Base-by-base conservation (phyloP, 78 protist species). In the Carpediemonas membranifera region DNA sequence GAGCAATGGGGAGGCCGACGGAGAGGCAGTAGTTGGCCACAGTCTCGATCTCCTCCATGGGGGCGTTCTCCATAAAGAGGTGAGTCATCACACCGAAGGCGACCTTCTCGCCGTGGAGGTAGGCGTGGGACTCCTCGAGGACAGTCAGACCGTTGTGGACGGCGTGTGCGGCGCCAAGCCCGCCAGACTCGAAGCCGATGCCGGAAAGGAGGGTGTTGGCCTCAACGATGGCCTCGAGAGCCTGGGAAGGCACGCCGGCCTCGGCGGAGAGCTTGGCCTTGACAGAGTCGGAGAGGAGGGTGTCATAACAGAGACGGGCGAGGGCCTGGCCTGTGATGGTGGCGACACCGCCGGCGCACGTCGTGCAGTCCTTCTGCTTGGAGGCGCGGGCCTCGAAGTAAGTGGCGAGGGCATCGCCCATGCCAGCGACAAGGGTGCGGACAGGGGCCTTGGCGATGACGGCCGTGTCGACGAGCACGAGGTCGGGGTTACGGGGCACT, bases 81-180 rank as follows among this genome's bases (percentile, higher is more conserved):
- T 68, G 73, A 7, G 41, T 57, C n/a, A 55, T 2, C 27, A 24
- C 25, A 34, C 73, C 66, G 24, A 68, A 68, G 50, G 74, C 74
- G 36, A 71, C 76, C 62, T 58, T 71, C 39, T 71, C 76, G 36
- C 76, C 76, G 41, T 71, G 76, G 30, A 28, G 66, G 52, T n/a
- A 21, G n/a, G 1, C 19, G 37, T 55, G 55, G 21, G 74, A 50
- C 31, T 24, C 65, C 35, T 15, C 35, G 47, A 5, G 9, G 9
- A 41, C 47, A 18, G 54, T 66, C 57, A 51, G 37, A 3, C 63
- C 65, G 61, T 70, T 54, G 57, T 57, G 63, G 57, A 54, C 16
- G 1, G 75, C 65, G 50, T 70, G 75, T 0, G 75, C 74, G 50
- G 63, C 64, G 27, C 65, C 74, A 9, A 68, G 62, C 18, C 74